Evolutionary conservation across 768 basidiomycete species (phyloP), one percentile per base, ranked within the genome.

Genomic region (Russula vinacea): DNA sequence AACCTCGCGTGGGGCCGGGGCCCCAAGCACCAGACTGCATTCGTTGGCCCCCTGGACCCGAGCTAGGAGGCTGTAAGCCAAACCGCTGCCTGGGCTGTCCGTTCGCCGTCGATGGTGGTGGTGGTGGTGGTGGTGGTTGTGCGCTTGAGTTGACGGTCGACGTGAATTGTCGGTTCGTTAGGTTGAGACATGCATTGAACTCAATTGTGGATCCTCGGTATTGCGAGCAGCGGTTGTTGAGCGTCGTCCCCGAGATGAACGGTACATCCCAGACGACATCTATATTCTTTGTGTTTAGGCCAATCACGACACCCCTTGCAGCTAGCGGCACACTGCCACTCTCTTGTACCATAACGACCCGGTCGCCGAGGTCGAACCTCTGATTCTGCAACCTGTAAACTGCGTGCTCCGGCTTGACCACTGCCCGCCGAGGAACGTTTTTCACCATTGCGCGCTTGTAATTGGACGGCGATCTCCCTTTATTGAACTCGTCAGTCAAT

Each of bases 201-300:
- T 90, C 84, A 42, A 96, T 89, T 0, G 89, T 89, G 35, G 88
- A 89, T 39, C 97, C 97, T 19, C 95, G 90, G 73, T 97, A 98
- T 65, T 87, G 83, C 0, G 94, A 94, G 75, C 95, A 97, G 90
- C 94, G 81, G 70, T 91, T 92, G 4, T 87, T 86, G 13, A 98
- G 78, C 0, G 91, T 97, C 2, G 83, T 81, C 8, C 97, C 97
- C 24, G 93, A 87, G 85, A 99, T 92, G 76, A 99, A 98, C 1
- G 93, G 83, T 26, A 89, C 87, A 73, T 99, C 97, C 92, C 97
- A 98, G 0, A 96, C 83, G 26, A 98, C 89, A 73, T 98, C 97
- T 83, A 98, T 89, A 4, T 89, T 85, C 71, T 88, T 90, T 2
- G 87, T 76, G 70, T 88, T 92, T 70, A 99, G 76, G 16, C 95